These are phyloP conservation scores for Mycena haematopus DNA, from an alignment of 768 basidiomycete genomes.

Conservation along the genomic window DNA sequence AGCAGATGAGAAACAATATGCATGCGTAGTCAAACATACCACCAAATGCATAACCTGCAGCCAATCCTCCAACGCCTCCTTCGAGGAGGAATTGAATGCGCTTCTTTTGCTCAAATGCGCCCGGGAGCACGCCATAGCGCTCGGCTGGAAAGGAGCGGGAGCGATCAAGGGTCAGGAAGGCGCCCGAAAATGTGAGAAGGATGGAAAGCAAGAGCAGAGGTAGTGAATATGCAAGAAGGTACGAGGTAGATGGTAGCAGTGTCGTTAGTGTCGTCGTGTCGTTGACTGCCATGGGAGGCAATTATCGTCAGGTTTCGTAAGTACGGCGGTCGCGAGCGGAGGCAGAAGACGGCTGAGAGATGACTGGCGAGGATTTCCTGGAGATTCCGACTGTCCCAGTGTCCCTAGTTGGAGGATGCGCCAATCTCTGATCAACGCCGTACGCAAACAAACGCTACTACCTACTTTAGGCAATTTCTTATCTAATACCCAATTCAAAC, in stretches of 20 bases:
- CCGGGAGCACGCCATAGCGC: slow-evolving; percentile 41
- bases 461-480: too few species aligned
- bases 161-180: slow-evolving; percentile 74
- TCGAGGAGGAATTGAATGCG: slow-evolving; percentile 50
- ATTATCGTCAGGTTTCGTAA: too few species aligned
- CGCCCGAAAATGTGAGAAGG: slow-evolving; percentile 67
- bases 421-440: too few species aligned
- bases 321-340: neutral
- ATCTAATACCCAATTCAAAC: slow-evolving; percentile 33
- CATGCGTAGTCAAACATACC: slow-evolving; percentile 44
- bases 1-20: slow-evolving; percentile 1
- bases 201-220: slow-evolving; percentile 67
- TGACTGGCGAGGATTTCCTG: too few species aligned
- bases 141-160: slow-evolving; percentile 63
- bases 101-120: slow-evolving; percentile 43
- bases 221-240: slow-evolving; percentile 61
- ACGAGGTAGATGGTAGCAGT: slow-evolving; percentile 55
- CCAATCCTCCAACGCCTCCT: slow-evolving; percentile 70
- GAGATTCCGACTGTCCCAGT: too few species aligned
- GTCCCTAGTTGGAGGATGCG: too few species aligned
- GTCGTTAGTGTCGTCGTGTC: slow-evolving; percentile 38
- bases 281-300: slow-evolving; percentile 21
- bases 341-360: neutral
- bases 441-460: too few species aligned
- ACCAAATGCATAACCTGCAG: slow-evolving; percentile 64